phyloP scores from a whole-genome alignment of 2,329 filamentous ascomycete species.

The Pyrenochaeta sp. region DNA sequence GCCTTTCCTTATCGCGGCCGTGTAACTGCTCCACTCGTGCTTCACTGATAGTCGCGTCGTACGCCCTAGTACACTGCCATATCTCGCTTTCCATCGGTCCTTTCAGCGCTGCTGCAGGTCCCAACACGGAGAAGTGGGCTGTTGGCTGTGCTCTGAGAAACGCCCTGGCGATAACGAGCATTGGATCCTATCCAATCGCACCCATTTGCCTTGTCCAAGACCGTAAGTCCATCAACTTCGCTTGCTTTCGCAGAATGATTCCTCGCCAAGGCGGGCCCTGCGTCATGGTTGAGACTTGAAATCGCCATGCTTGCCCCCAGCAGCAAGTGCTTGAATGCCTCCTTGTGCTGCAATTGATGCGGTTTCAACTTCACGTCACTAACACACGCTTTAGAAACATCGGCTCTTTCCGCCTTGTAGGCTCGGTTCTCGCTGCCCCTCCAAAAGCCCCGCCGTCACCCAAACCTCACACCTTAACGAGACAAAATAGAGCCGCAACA shows the following conservation, averaged over 20 bases:
- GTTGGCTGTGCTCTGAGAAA: constrained; percentile 11
- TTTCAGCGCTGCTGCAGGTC: constrained; percentile 14
- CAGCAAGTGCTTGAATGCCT: constrained; percentile 10
- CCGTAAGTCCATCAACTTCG: not conserved
- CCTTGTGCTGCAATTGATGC: not conserved
- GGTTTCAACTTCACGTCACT: constrained; percentile 1
- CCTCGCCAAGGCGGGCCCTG: constrained; percentile 32
- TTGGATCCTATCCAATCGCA: constrained; percentile 46
- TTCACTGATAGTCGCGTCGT: constrained; percentile 26
- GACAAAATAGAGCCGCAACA: constrained; percentile 12
- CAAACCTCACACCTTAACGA: constrained; percentile 13
- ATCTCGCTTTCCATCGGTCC: constrained; percentile 7
- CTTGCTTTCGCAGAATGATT: not conserved
- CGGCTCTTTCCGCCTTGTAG: constrained; percentile 5
- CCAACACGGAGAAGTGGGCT: constrained; percentile 6
- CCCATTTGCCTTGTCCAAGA: constrained; percentile 29
- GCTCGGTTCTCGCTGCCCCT: constrained; percentile 11
- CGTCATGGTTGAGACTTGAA: constrained; percentile 27
- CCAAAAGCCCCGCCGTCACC: constrained; percentile 11
- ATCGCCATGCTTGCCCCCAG: constrained; percentile 12
- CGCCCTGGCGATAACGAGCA: constrained; percentile 33
- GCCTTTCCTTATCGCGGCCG: constrained; percentile 6
- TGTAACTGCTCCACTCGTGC: constrained; percentile 9
- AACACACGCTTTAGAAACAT: constrained; percentile 10
- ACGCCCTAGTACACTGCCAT: constrained; percentile 24